Percentiles rank a stretch among this genome's conserved stretches.
phyloP scores from a whole-genome alignment of 106 monocot species.

The Allium cepa region DNA sequence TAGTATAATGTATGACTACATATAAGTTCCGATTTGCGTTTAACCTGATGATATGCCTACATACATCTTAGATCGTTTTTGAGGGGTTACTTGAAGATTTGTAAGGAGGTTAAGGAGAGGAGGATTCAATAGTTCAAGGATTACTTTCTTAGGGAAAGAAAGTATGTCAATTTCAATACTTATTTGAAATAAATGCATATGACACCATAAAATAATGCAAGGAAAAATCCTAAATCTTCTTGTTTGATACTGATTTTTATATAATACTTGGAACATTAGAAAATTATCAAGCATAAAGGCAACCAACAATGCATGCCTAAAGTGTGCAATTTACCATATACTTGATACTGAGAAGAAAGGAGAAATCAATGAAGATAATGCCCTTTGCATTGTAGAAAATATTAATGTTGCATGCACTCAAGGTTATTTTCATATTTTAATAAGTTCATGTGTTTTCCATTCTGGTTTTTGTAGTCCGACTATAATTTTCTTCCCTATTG shows the following conservation, averaged over 20 bases:
- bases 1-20: no score
- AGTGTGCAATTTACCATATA: conserved; percentile 72
- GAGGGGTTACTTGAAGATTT: conserved; percentile 49
- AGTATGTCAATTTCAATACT: conserved; percentile 22
- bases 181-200: no score
- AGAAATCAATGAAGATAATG: conserved; percentile 73
- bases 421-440: no score
- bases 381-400: conserved; percentile 78
- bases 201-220: no score
- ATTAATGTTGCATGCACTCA: conserved; percentile 43
- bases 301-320: conserved; percentile 25
- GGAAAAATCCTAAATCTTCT: no score
- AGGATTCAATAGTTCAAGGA: conserved; percentile 56
- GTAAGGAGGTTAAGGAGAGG: conserved; percentile 50
- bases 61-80: conserved; percentile 58
- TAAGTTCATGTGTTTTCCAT: no score
- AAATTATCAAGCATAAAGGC: conserved; percentile 34
- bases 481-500: no score
- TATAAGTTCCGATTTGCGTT: no score
- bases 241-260: no score
- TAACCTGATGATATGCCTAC: conserved; percentile 45
- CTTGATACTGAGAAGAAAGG: conserved; percentile 62
- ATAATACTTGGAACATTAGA: conserved; percentile 4
- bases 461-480: no score
- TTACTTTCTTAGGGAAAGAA: conserved; percentile 56